Base-by-base conservation (phyloP, 1,284 basidiomycete genomes). In the Ustilago shanxiensis region DNA sequence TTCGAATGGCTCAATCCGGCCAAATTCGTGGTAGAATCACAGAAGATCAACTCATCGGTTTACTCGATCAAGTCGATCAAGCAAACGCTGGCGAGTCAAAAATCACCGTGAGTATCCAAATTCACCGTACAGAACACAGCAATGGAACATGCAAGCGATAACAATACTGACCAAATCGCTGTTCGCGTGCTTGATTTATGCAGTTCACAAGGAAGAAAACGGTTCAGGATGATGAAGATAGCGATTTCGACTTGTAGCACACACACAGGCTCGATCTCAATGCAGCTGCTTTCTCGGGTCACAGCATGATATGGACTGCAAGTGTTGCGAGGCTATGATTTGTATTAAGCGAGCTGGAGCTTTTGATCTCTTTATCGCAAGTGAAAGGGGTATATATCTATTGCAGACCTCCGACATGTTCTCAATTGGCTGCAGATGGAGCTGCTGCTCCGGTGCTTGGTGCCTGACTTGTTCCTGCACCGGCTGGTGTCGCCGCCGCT, bases 1-100 rank as follows among this genome's bases (percentile, higher is more conserved):
- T 95, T 39, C 90, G 93, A 47, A 95, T 98, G 94, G 95, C 93
- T 8, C 94, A 95, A 87, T 89, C 90, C 2, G 95, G 95, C n/a
- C 95, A 98, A 86, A 88, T 98, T 53, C 89, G 92, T 61, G 92
- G 93, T 13, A 89, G 92, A 61, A 92, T 99, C 49, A 92, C 90
- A 28, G 96, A 99, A 86, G 89, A 90, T 52, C 94, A 96, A 84
- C 89, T 99, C 66, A 96, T 98, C 82, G 92, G 92, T 39, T 88
- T 99, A 20, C 89, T 99, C 61, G 94, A 98, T 85, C 95, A 98
- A 90, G 95, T 95, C 1, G 86, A 87, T 35, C 80, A 83, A 49
- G 80, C 82, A n/a, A 58, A 58, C 16, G 54, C 64, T 1, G 63
- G 69, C 10, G 64, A 65, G 16, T 63, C 61, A 10, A 85, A 85